A percentile compares a stretch with the other conserved stretches of the same genome.
phyloP scores from a whole-genome alignment of 2,329 filamentous ascomycete genomes.

The Domatiomyces catenatus region DNA sequence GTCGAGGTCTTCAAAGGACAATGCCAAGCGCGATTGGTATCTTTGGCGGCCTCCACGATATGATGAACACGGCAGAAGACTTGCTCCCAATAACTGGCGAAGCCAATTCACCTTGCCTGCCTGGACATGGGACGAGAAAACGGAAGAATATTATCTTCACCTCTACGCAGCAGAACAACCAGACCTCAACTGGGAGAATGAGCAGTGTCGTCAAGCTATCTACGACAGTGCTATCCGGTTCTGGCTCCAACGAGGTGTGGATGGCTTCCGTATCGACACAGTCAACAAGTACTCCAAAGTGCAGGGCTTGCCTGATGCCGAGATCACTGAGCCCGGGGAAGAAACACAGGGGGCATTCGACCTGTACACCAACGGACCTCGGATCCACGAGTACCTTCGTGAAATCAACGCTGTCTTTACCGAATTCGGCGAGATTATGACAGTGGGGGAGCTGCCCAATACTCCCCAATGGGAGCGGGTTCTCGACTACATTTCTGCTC shows the following conservation, averaged over 20 bases:
- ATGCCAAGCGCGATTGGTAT: constrained; percentile 51
- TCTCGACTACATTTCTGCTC: constrained; percentile 43
- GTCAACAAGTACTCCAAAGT: constrained; percentile 52
- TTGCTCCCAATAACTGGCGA: constrained; percentile 58
- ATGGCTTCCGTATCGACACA: constrained; percentile 53
- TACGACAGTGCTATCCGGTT: constrained; percentile 55
- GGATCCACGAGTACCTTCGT: constrained; percentile 50
- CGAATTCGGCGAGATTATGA: constrained; percentile 46
- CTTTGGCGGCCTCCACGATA: constrained; percentile 35
- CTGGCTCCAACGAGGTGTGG: constrained; percentile 56
- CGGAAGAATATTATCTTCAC: constrained; percentile 56
- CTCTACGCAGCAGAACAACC: constrained; percentile 58
- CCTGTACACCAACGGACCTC: constrained; percentile 50
- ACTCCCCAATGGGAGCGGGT: constrained; percentile 45
- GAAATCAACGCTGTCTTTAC: constrained; percentile 50
- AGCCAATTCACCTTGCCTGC: constrained; percentile 38
- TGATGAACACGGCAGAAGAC: constrained; percentile 37
- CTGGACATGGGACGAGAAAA: constrained; percentile 49
- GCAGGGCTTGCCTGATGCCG: constrained; percentile 39
- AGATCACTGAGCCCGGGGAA: constrained; percentile 33
- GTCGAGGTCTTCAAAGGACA: constrained; percentile 41
- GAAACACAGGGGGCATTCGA: constrained; percentile 35
- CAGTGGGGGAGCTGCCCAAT: constrained; percentile 53
- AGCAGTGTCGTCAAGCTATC: constrained; percentile 45
- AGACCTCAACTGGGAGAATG: constrained; percentile 64